Percentiles rank a stretch among this genome's conserved stretches.
These are phyloP conservation scores for Nakazawaea populi DNA, from an alignment of 805 yeast genomes.

Conservation along the genomic window DNA sequence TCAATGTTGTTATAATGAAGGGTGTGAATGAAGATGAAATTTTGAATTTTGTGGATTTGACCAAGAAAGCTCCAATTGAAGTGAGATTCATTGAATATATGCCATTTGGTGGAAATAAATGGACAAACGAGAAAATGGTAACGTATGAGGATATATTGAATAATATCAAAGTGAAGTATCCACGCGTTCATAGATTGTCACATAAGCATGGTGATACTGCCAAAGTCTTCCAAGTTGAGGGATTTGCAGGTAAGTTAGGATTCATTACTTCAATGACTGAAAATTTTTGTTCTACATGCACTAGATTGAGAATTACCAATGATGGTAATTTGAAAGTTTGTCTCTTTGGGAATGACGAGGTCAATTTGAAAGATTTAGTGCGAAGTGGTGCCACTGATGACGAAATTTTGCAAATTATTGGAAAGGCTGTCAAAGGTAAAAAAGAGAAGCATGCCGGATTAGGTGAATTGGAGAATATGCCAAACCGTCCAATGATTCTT, in stretches of 20 bases:
- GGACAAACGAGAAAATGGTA: conserved; percentile 40
- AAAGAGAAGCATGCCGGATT: conserved; percentile 48
- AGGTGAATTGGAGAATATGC: conserved; percentile 36
- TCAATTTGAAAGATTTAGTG: conserved; percentile 38
- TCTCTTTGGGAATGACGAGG: conserved; percentile 46
- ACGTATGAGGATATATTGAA: conserved; percentile 37
- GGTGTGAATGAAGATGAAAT: conserved; percentile 48
- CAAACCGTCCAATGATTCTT: conserved; percentile 51
- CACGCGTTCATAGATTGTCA: conserved; percentile 17
- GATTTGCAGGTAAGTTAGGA: conserved; percentile 39
- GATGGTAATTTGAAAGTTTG: conserved; percentile 54
- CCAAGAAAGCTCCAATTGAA: conserved; percentile 33
- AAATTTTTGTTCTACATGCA: conserved; percentile 46
- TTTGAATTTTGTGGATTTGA: conserved; percentile 36
- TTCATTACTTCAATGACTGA: conserved; percentile 53
- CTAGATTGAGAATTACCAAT: conserved; percentile 43
- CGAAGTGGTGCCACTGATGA: conserved; percentile 29
- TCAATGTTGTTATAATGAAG: conserved; percentile 46
- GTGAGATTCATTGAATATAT: conserved; percentile 51
- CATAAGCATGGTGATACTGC: conserved; percentile 43
- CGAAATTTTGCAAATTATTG: conserved; percentile 33
- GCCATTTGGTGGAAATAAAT: conserved; percentile 54
- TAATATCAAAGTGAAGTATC: conserved; percentile 25
- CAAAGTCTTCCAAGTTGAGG: conserved; percentile 36
- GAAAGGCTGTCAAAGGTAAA: conserved; percentile 38